Evolutionary conservation across 768 basidiomycete genomes (phyloP).

Genomic region (Strobilomyces dryophilus): DNA sequence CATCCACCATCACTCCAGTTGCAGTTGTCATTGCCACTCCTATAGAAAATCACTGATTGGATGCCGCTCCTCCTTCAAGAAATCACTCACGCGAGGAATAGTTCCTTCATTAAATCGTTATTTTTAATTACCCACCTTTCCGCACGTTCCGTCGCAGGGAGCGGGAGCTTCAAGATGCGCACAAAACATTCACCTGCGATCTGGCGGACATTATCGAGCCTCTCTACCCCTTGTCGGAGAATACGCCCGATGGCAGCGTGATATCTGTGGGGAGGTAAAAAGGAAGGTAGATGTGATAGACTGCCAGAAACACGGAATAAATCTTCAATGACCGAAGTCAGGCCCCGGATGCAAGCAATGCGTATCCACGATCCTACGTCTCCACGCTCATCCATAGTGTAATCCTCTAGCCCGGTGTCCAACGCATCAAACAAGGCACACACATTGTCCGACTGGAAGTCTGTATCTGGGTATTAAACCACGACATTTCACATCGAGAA

Average conservation of each 20-base stretch:
- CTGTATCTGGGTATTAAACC: slow-evolving; percentile 33
- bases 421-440: slow-evolving; percentile 51
- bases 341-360: slow-evolving; percentile 65
- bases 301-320: slow-evolving; percentile 43
- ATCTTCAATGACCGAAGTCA: slow-evolving; percentile 50
- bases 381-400: slow-evolving; percentile 90
- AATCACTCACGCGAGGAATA: slow-evolving; percentile 49
- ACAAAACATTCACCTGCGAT: slow-evolving; percentile 65
- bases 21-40: slow-evolving; percentile 26
- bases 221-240: slow-evolving; percentile 86
- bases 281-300: slow-evolving; percentile 48
- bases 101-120: slow-evolving; percentile 40
- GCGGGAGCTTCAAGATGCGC: slow-evolving; percentile 43
- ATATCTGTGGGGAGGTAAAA: slow-evolving; percentile 57
- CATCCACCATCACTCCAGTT: slow-evolving; percentile 70
- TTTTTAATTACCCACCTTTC: slow-evolving; percentile 53
- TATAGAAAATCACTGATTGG: slow-evolving; percentile 17
- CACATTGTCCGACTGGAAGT: slow-evolving; percentile 42
- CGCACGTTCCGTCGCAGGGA: slow-evolving; percentile 38
- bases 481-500: slow-evolving; percentile 7
- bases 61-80: neutral
- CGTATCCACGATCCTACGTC: slow-evolving; percentile 98
- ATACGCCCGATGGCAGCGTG: slow-evolving; percentile 59
- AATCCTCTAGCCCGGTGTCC: slow-evolving; percentile 79
- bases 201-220: slow-evolving; percentile 86